A percentile compares a stretch with the other conserved stretches of the same genome.
These are phyloP conservation scores for Thecaphora thlaspeos DNA, from an alignment of 1,284 basidiomycete species.

Conservation along the genomic window DNA sequence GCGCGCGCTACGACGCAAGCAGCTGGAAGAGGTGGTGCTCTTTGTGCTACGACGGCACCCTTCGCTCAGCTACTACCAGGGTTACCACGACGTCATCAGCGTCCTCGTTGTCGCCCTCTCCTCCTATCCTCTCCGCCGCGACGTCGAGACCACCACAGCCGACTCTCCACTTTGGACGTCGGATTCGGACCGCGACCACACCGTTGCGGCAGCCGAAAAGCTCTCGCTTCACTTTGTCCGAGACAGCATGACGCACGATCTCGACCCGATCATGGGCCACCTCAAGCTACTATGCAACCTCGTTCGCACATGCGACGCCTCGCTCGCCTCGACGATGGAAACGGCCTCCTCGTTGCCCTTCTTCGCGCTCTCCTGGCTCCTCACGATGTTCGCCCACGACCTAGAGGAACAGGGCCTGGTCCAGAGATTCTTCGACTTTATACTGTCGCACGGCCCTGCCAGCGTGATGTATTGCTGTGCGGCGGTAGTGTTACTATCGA, in stretches of 20 bases:
- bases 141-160: too few species aligned
- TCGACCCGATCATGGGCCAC: slow-evolving; percentile 81
- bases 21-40: slow-evolving; percentile 59
- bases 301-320: slow-evolving; percentile 69
- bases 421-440: slow-evolving; percentile 83
- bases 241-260: slow-evolving; percentile 80
- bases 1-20: slow-evolving; percentile 17
- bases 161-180: too few species aligned
- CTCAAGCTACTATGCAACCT: slow-evolving; percentile 72
- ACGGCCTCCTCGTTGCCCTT: slow-evolving; percentile 71
- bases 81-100: slow-evolving; percentile 87
- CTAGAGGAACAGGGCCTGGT: slow-evolving; percentile 66
- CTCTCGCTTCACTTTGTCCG: slow-evolving; percentile 77
- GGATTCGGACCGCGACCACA: not conserved
- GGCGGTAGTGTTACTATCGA: slow-evolving; percentile 65
- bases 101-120: slow-evolving; percentile 76
- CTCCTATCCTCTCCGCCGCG: not conserved
- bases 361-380: slow-evolving; percentile 82
- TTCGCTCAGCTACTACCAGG: slow-evolving; percentile 76
- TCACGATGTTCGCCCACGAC: slow-evolving; percentile 89
- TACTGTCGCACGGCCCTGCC: slow-evolving; percentile 78
- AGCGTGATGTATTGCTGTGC: slow-evolving; percentile 76
- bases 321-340: slow-evolving; percentile 70
- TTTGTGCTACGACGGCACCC: slow-evolving; percentile 72
- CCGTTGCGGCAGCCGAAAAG: slow-evolving; percentile 60